These are phyloP conservation scores for Trypanosoma vivax DNA, from an alignment of 208 protist genomes.

Conservation along the genomic window DNA sequence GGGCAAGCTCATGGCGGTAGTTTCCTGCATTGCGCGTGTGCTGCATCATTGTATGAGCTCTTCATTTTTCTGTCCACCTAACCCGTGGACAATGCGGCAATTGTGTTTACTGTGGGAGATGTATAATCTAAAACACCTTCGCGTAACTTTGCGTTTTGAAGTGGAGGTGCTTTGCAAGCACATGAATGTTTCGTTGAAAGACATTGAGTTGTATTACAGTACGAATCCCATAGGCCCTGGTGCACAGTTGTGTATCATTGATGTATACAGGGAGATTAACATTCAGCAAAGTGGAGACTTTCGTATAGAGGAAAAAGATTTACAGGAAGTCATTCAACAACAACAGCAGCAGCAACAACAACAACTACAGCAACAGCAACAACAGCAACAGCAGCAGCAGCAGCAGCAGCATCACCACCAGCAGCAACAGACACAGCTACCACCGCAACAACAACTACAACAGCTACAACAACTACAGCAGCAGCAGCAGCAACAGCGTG, in stretches of 20 bases:
- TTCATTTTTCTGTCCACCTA: conserved; percentile 95
- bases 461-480: background rate
- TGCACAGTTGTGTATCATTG: conserved; percentile 33
- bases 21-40: conserved; percentile 96
- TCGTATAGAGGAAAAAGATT: conserved; percentile 46
- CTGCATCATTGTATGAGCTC: conserved; percentile 81
- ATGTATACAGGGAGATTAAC: conserved; percentile 65
- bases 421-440: conserved; percentile 7
- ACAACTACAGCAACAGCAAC: background rate
- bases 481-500: conserved; percentile 22
- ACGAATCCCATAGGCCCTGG: conserved; percentile 21
- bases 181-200: conserved; percentile 44
- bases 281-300: conserved; percentile 73
- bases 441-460: conserved; percentile 1
- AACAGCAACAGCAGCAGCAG: conserved; percentile 9
- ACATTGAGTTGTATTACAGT: conserved; percentile 29
- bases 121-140: conserved; percentile 92
- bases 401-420: conserved; percentile 3
- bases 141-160: conserved; percentile 98
- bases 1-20: conserved; percentile 91
- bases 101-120: conserved; percentile 93
- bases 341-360: conserved; percentile 7
- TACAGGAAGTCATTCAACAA: conserved; percentile 17
- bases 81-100: conserved; percentile 98
- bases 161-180: conserved; percentile 86